Base-by-base conservation (phyloP, 2,329 filamentous ascomycete genomes). In the Shiraia bambusicola region DNA sequence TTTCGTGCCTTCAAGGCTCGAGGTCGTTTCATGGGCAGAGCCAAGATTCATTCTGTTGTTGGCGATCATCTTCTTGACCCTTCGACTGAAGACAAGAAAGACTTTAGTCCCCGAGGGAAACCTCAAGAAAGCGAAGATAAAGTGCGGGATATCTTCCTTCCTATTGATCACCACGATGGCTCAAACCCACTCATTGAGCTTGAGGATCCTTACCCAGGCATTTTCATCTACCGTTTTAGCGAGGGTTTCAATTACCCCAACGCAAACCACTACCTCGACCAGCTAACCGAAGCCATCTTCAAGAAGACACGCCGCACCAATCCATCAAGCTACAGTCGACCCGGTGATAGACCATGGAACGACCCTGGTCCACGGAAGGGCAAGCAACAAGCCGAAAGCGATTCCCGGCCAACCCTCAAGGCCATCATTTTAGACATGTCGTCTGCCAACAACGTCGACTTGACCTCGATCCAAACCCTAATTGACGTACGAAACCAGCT, bases 181-280 rank as follows among this genome's bases (percentile, higher is more conserved):
- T 90, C 88, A 3, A 97, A 97, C 66, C 92, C 92, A 0, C 78
- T 85, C 22, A 79, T 97, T 29, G 77, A 86, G 11, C 74, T 95
- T 6, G 77, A 87, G 47, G 83, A 83, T 42, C 91, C 93, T 1
- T 89, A 93, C 59, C 92, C 92, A 1, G 93, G 93, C 36, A 81
- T 98, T 58, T 96, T 97, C 72, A 95, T 98, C 62, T 97, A 96
- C 73, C 83, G 92, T 30, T 96, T 98, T 69, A 86, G 88, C 0
- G 92, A 97, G 72, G 89, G 91, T 33, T 95, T 95, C 78, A 95
- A 93, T 72, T 98, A 96, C 63, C 90, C 91, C 43, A 98, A 96
- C 57, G 90, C 89, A 16, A 89, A 89, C 60, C 85, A 90, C 66
- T 90, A 94, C 48, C 80, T 95, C 32, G 90, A 96, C 59, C 80